Base-by-base conservation (phyloP, 2,329 filamentous ascomycete species). In the Boeremia exigua region DNA sequence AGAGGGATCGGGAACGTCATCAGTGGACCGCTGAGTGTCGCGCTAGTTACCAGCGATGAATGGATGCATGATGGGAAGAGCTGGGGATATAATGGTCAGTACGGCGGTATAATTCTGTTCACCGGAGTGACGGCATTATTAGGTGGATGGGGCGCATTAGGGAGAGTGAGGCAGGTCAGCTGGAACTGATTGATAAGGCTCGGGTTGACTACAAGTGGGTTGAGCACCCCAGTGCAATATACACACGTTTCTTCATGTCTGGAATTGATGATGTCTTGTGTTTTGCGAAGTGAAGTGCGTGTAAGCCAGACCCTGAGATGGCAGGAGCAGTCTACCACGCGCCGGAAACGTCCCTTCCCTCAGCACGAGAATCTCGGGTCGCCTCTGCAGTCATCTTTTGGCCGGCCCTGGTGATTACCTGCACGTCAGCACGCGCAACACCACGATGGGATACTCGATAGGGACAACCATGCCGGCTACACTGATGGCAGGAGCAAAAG, bases 1-100 rank as follows among this genome's bases (percentile, higher is more conserved):
- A 75, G 80, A 32, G 82, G 80, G 0, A 74, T 84, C 33, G 81
- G 81, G 2, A 80, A 78, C 64, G 75, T 83, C 6, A 73, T 80
- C 3, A 77, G 74, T 54, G 81, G 82, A 3, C 81, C 82, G 0
- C 59, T 83, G 50, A 82, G 80, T 56, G 80, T 80, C 44, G 74
- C 68, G 17, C 56, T 80, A 42, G 48, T 79, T n/a, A 51, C 53
- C 1, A 48, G 32, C 12, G 32, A 51, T 32, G 53, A 48, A n/a
- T 51, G 53, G 53, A 43, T 33, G 61, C 51, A 25, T 32, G 45
- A 46, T 17, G 17, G 48, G 65, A 10, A 62, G 73, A 25, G 69
- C 65, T 15, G 64, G 58, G 2, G 65, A 65, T 36, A 77, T 67
- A 11, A 79, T 77, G 62, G 78, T 71, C 3, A 76, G 66, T 80